These are phyloP conservation scores for Tardiomyces blankii DNA, from an alignment of 1,139 yeast species.

Conservation along the genomic window DNA sequence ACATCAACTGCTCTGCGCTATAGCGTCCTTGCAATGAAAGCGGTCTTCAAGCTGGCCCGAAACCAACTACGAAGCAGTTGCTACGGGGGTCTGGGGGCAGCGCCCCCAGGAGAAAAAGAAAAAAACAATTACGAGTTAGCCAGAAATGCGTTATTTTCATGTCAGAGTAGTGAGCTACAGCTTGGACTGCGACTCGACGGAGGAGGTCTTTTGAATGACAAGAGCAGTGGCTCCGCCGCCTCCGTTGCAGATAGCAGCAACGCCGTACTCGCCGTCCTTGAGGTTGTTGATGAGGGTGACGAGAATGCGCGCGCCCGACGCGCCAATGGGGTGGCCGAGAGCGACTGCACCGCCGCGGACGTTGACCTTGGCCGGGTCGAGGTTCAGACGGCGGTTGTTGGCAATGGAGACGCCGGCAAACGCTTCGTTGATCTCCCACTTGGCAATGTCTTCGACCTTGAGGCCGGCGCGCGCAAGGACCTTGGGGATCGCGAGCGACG, in stretches of 20 bases:
- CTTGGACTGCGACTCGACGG: not conserved
- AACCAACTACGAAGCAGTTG: too few relatives aligned
- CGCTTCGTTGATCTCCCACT: slow-evolving; percentile 88
- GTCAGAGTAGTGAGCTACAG: too few relatives aligned
- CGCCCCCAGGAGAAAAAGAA: too few relatives aligned
- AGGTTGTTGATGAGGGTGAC: slow-evolving; percentile 69
- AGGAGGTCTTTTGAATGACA: slow-evolving; percentile 43
- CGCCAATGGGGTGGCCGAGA: slow-evolving; percentile 89
- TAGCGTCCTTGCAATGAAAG: too few relatives aligned
- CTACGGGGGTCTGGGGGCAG: too few relatives aligned
- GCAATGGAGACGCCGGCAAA: slow-evolving; percentile 89
- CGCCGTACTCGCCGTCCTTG: slow-evolving; percentile 79
- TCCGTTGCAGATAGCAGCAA: slow-evolving; percentile 92
- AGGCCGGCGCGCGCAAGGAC: slow-evolving; percentile 54
- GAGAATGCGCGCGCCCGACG: slow-evolving; percentile 87
- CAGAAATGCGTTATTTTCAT: too few relatives aligned
- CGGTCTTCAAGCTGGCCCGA: too few relatives aligned
- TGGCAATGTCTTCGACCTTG: slow-evolving; percentile 37
- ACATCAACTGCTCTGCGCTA: too few relatives aligned
- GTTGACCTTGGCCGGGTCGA: slow-evolving; percentile 63
- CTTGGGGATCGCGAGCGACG: slow-evolving; percentile 81
- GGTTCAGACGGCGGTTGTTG: slow-evolving; percentile 55
- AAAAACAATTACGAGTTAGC: too few relatives aligned
- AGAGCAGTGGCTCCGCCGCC: slow-evolving; percentile 93
- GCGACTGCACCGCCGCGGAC: slow-evolving; percentile 97